These are phyloP conservation scores for Clonostachys sp. DNA, from an alignment of 2,329 filamentous ascomycete species.

Conservation along the genomic window DNA sequence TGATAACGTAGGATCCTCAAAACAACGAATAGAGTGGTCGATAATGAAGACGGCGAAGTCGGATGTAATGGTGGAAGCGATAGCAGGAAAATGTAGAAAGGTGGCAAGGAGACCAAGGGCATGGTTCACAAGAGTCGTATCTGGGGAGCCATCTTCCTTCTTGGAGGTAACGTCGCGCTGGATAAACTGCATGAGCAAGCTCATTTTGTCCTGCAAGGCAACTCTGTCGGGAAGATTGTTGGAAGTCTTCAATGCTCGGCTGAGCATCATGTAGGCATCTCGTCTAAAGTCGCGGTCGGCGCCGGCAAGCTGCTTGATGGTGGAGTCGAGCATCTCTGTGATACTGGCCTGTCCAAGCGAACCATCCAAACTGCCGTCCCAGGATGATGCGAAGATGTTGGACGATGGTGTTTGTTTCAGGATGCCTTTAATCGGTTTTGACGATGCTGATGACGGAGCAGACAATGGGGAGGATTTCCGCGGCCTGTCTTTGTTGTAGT, in stretches of 20 bases:
- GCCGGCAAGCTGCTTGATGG: conserved; percentile 75
- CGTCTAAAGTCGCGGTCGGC: conserved; percentile 67
- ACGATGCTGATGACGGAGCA: conserved; percentile 27
- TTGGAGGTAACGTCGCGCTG: conserved; percentile 71
- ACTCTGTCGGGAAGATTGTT: conserved; percentile 75
- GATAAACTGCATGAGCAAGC: conserved; percentile 74
- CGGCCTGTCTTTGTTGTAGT: conserved; percentile 31
- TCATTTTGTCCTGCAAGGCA: conserved; percentile 71
- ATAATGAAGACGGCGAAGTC: conserved; percentile 79
- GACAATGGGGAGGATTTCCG: conserved; percentile 33
- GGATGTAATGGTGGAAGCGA: conserved; percentile 64
- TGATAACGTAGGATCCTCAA: conserved; percentile 63
- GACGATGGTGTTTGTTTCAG: conserved; percentile 64
- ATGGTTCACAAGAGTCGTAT: conserved; percentile 70
- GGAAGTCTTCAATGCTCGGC: conserved; percentile 72
- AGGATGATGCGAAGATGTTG: conserved; percentile 34
- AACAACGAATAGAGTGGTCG: conserved; percentile 71
- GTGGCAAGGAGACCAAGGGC: conserved; percentile 73
- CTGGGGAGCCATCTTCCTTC: conserved; percentile 47
- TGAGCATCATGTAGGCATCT: conserved; percentile 82
- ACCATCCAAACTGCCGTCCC: conserved; percentile 34
- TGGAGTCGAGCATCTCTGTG: conserved; percentile 78
- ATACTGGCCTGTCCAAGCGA: conserved; percentile 48
- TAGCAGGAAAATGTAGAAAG: conserved; percentile 70
- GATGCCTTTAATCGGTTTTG: conserved; percentile 60